Percentiles rank a stretch among this genome's conserved stretches.
These are phyloP conservation scores for Aspergillus affinis DNA, from an alignment of 495 filamentous ascomycete genomes.

Conservation along the genomic window DNA sequence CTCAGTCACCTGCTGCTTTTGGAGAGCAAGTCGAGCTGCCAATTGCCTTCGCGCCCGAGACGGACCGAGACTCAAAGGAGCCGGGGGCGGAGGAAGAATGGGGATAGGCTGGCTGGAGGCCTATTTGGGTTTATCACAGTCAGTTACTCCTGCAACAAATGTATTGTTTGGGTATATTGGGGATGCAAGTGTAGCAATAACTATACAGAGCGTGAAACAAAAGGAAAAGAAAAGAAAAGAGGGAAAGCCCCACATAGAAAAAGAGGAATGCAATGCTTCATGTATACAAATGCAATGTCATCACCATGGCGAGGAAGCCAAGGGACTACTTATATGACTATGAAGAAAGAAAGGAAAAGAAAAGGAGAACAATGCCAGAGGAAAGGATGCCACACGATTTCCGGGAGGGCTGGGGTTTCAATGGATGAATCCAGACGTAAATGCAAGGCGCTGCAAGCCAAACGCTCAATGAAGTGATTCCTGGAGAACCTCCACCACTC, in stretches of 20 bases:
- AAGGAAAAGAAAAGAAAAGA: neutral
- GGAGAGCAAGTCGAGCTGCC: constrained; percentile 76
- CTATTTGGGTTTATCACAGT: constrained; percentile 14
- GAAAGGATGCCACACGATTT: constrained; percentile 16
- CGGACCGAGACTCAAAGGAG: constrained; percentile 69
- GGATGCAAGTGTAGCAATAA: neutral
- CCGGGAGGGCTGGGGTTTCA: constrained; percentile 17
- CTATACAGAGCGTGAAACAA: neutral
- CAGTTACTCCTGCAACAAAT: constrained; percentile 8
- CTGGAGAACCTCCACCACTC: constrained; percentile 19
- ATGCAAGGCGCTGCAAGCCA: constrained; percentile 17
- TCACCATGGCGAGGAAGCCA: constrained; percentile 11
- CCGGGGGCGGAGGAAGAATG: constrained; percentile 47
- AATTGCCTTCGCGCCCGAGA: constrained; percentile 85
- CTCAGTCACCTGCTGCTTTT: constrained; percentile 61
- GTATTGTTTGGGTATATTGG: neutral
- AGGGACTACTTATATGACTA: constrained; percentile 20
- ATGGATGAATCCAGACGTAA: constrained; percentile 21
- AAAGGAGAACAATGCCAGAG: constrained; percentile 2
- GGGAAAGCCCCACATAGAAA: neutral
- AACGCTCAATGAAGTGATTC: constrained; percentile 19
- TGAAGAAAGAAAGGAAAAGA: constrained; percentile 6
- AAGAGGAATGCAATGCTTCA: neutral
- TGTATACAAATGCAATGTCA: constrained; percentile 11
- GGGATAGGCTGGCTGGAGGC: constrained; percentile 47